A percentile compares a stretch with the other conserved stretches of the same genome.
Evolutionary conservation across 805 yeast species (phyloP).

Genomic region (Saccharomycopsis olivae): DNA sequence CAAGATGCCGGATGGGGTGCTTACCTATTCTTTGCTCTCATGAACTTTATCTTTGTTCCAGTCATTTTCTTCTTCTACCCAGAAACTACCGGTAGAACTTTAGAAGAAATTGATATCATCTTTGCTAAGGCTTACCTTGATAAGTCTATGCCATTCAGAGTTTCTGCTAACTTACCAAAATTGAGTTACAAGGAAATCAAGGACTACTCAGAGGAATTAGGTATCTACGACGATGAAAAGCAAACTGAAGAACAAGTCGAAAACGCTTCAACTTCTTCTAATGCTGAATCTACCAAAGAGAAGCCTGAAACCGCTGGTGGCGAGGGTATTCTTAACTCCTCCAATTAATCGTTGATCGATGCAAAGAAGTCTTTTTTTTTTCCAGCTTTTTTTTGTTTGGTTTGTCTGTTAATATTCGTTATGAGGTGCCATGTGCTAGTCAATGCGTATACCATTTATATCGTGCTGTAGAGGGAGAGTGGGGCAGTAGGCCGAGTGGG

Average conservation of each 20-base stretch:
- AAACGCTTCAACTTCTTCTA: too few species aligned
- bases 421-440: too few species aligned
- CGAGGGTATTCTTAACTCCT: too few species aligned
- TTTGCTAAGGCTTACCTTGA: constrained; percentile 46
- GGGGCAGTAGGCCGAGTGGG: too few species aligned
- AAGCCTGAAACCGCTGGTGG: too few species aligned
- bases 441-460: too few species aligned
- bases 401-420: too few species aligned
- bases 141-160: constrained; percentile 47
- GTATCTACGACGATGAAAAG: constrained; percentile 30
- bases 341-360: too few species aligned
- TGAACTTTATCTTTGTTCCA: constrained; percentile 53
- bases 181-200: constrained; percentile 22
- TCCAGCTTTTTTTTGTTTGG: too few species aligned
- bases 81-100: constrained; percentile 65
- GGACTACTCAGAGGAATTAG: constrained; percentile 11
- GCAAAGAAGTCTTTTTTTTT: too few species aligned
- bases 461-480: too few species aligned
- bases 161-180: constrained; percentile 54
- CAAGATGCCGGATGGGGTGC: constrained; percentile 47
- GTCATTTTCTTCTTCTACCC: constrained; percentile 61
- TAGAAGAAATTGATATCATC: constrained; percentile 68
- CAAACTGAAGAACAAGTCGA: constrained; percentile 22
- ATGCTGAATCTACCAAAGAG: too few species aligned
- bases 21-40: constrained; percentile 56